These are phyloP conservation scores for Flaveria brownii DNA, from an alignment of 129 eudicot genomes.

Conservation along the genomic window DNA sequence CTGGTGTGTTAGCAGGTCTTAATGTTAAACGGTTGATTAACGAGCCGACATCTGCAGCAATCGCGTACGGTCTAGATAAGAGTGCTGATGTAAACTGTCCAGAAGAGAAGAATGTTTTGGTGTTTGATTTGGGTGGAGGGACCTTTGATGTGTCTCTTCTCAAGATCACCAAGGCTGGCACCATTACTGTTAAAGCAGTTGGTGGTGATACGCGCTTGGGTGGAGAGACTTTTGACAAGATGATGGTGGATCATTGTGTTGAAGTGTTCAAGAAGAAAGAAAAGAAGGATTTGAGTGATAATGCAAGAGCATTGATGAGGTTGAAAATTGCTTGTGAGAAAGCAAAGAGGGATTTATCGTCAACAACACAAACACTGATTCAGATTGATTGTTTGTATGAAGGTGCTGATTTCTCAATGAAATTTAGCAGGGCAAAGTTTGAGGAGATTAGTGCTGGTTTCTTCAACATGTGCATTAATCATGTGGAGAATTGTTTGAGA, in stretches of 20 bases:
- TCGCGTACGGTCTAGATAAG: neutral
- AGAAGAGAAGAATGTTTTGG: neutral
- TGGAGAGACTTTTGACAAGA: neutral
- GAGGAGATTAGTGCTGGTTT: neutral
- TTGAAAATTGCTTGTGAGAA: neutral
- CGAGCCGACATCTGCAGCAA: constrained; percentile 6
- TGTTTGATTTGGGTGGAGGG: constrained; percentile 7
- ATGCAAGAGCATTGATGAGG: constrained; percentile 4
- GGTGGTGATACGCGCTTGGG: constrained; percentile 1
- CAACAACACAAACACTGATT: neutral
- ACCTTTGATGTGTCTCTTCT: constrained; percentile 19
- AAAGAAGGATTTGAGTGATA: neutral
- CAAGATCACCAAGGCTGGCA: neutral
- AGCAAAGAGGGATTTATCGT: constrained; percentile 12
- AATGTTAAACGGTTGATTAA: constrained; percentile 5
- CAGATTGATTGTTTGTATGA: neutral
- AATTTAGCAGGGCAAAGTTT: neutral
- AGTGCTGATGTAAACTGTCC: neutral
- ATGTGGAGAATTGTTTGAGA: constrained; percentile 7
- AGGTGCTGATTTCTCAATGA: neutral
- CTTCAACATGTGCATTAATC: neutral
- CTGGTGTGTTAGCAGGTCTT: constrained; percentile 6
- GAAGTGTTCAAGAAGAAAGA: constrained; percentile 11
- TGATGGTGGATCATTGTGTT: constrained; percentile 18
- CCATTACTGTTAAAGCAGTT: constrained; percentile 6